These are phyloP conservation scores for Cladophialophora exuberans DNA, from an alignment of 2,329 filamentous ascomycete genomes.

Conservation along the genomic window DNA sequence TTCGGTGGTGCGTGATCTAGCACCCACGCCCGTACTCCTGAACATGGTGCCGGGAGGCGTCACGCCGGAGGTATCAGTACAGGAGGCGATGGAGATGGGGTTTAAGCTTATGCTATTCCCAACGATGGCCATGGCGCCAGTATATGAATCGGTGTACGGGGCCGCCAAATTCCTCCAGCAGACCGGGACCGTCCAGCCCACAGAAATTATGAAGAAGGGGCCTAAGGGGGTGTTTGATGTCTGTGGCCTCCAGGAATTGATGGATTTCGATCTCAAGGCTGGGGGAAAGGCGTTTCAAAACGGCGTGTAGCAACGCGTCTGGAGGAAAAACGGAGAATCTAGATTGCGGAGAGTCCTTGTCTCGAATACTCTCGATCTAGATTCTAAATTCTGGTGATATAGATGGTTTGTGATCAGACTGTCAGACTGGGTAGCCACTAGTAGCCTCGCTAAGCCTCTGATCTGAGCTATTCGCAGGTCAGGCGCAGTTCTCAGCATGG, in stretches of 20 bases:
- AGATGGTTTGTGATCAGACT: too few species aligned
- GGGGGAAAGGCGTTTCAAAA: slow-evolving; percentile 37
- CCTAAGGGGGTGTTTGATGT: slow-evolving; percentile 47
- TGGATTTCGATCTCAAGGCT: slow-evolving; percentile 44
- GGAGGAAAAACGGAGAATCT: too few species aligned
- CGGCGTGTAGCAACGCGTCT: slow-evolving; percentile 10
- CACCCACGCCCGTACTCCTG: slow-evolving; percentile 47
- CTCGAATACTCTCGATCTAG: too few species aligned
- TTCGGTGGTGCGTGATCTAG: slow-evolving; percentile 41
- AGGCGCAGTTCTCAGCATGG: too few species aligned
- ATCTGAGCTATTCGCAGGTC: too few species aligned
- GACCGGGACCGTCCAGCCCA: slow-evolving; percentile 37
- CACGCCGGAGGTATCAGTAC: slow-evolving; percentile 44
- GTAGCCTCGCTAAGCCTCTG: too few species aligned
- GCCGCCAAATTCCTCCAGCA: slow-evolving; percentile 43
- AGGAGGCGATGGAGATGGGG: slow-evolving; percentile 45
- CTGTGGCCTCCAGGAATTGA: slow-evolving; percentile 47
- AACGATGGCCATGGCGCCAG: slow-evolving; percentile 44
- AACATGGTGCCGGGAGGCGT: slow-evolving; percentile 51
- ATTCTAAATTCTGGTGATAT: too few species aligned
- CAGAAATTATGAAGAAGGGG: slow-evolving; percentile 37
- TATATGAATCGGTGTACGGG: slow-evolving; percentile 41
- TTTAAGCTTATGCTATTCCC: slow-evolving; percentile 50
- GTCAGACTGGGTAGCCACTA: too few species aligned
- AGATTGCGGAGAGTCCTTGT: too few species aligned